phyloP scores from a whole-genome alignment of 176 grass and related monocot species.

The Typha latifolia region DNA sequence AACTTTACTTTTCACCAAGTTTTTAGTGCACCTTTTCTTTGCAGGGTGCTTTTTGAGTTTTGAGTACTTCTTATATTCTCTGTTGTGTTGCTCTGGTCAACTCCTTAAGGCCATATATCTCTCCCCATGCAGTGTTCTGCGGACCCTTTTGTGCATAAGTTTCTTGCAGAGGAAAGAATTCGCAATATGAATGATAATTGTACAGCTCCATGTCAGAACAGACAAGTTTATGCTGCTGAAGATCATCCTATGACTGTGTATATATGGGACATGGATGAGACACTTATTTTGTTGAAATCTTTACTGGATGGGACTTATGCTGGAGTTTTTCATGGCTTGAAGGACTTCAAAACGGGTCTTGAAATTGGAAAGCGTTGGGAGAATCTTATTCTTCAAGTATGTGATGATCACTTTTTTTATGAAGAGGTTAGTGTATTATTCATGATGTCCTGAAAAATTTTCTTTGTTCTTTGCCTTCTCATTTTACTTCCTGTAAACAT shows the following conservation, averaged over 20 bases:
- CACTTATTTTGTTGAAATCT: constrained; percentile 84
- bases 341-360: constrained; percentile 46
- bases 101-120: too few species aligned
- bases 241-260: constrained; percentile 43
- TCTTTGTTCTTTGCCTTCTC: not conserved
- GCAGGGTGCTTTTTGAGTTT: too few species aligned
- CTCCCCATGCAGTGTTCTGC: too few species aligned
- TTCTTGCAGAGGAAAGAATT: constrained; percentile 3
- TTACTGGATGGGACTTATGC: constrained; percentile 77
- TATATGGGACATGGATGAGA: constrained; percentile 96
- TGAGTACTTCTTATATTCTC: too few species aligned
- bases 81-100: too few species aligned
- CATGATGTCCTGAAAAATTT: not conserved
- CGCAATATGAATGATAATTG: constrained; percentile 20
- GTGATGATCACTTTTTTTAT: constrained; percentile 76
- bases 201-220: not conserved
- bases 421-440: constrained; percentile 51
- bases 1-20: too few species aligned
- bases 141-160: not conserved
- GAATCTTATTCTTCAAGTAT: constrained; percentile 73
- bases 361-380: constrained; percentile 85
- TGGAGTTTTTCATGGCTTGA: constrained; percentile 48
- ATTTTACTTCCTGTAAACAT: not conserved
- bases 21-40: too few species aligned
- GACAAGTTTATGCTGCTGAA: not conserved